Conservation (phyloP, 768 basidiomycete species). For the Amyloporia xantha region DNA sequence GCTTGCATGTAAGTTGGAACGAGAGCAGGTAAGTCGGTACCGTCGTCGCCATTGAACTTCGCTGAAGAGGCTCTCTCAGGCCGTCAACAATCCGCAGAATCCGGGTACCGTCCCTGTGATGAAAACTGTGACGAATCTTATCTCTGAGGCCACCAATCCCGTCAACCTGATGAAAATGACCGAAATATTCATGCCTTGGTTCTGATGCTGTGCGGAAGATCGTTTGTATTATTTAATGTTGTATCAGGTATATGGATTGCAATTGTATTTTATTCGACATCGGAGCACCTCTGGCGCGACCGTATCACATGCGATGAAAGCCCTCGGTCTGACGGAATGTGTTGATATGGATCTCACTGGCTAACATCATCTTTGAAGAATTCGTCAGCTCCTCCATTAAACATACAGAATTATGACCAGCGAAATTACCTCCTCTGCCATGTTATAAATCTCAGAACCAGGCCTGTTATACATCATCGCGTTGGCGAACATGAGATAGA, state of each 20-base stretch:
- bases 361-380: constrained; percentile 60
- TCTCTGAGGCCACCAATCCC: constrained; percentile 84
- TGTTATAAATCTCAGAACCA: constrained; percentile 76
- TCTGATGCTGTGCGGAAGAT: constrained; percentile 30
- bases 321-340: constrained; percentile 76
- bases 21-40: constrained; percentile 58
- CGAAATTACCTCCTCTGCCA: constrained; percentile 81
- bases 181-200: constrained; percentile 84
- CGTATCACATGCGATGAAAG: constrained; percentile 24
- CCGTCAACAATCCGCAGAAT: constrained; percentile 27
- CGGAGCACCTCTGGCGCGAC: background rate
- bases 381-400: constrained; percentile 1
- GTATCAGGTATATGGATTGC: constrained; percentile 5
- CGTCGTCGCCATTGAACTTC: no score
- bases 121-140: constrained; percentile 76
- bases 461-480: constrained; percentile 96
- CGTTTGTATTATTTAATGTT: constrained; percentile 1
- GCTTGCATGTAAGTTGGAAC: constrained; percentile 81
- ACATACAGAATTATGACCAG: background rate
- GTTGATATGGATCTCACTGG: constrained; percentile 60
- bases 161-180: constrained; percentile 79
- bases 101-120: constrained; percentile 48
- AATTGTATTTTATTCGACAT: constrained; percentile 5
- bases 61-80: constrained; percentile 3
- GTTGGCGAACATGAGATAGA: constrained; percentile 93